phyloP scores from a whole-genome alignment of 2,329 filamentous ascomycete genomes.

The Penicillium sp. region DNA sequence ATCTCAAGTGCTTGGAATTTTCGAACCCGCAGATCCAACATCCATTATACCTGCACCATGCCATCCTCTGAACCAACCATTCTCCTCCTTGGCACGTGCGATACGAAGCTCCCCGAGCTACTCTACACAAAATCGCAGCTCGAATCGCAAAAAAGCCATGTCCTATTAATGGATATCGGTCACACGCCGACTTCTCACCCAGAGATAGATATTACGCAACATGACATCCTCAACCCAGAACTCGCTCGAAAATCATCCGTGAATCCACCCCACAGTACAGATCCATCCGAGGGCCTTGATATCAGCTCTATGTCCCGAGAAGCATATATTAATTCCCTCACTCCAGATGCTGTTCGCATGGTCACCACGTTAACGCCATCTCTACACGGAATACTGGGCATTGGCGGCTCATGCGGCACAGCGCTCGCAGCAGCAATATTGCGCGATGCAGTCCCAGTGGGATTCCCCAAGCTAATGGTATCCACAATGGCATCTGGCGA shows the following conservation, averaged over 20 bases:
- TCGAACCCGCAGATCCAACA: background rate
- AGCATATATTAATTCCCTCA: conserved; percentile 59
- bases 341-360: conserved; percentile 45
- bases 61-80: conserved; percentile 40
- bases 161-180: conserved; percentile 59
- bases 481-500: conserved; percentile 69
- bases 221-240: conserved; percentile 38
- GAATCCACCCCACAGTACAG: conserved; percentile 12
- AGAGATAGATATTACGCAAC: conserved; percentile 50
- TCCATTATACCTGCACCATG: background rate
- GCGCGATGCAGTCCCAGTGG: conserved; percentile 60
- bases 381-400: conserved; percentile 59
- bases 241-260: background rate
- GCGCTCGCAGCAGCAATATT: conserved; percentile 61
- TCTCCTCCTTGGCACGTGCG: conserved; percentile 61
- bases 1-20: background rate
- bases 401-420: conserved; percentile 65
- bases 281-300: conserved; percentile 21
- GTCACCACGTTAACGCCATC: conserved; percentile 42
- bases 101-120: conserved; percentile 63
- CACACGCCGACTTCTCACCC: conserved; percentile 43
- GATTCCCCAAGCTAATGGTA: conserved; percentile 69
- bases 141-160: conserved; percentile 29
- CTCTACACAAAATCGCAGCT: conserved; percentile 55
- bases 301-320: conserved; percentile 48